These are phyloP conservation scores for Linderina pennispora DNA, from an alignment of 192 early-diverging fungal species.

Conservation along the genomic window DNA sequence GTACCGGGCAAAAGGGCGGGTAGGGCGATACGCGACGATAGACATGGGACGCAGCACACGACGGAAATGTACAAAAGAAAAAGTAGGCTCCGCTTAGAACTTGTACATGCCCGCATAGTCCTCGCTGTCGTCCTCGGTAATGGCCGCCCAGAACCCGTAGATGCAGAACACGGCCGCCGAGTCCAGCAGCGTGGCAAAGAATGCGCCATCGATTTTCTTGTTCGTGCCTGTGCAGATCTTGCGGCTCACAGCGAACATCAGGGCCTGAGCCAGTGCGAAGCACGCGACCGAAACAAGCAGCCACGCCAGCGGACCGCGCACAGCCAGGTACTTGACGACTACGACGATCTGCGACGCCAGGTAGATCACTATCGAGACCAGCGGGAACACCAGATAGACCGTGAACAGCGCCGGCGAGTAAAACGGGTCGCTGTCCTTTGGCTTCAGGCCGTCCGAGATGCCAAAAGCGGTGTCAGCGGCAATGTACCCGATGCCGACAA, in stretches of 20 bases:
- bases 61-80: too few relatives aligned
- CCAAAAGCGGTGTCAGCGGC: constrained; percentile 46
- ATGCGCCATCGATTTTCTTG: constrained; percentile 45
- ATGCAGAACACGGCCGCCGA: constrained; percentile 36
- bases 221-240: constrained; percentile 46
- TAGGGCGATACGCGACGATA: too few relatives aligned
- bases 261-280: constrained; percentile 39
- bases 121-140: constrained; percentile 48
- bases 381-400: constrained; percentile 42
- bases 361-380: constrained; percentile 37
- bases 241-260: constrained; percentile 45
- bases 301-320: constrained; percentile 40
- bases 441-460: constrained; percentile 40
- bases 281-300: constrained; percentile 29
- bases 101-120: constrained; percentile 41
- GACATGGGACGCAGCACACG: too few relatives aligned
- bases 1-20: too few relatives aligned
- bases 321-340: constrained; percentile 41
- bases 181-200: constrained; percentile 49
- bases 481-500: constrained; percentile 44
- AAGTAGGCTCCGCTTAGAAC: too few relatives aligned
- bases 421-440: constrained; percentile 24
- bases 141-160: constrained; percentile 52
- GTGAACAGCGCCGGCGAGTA: constrained; percentile 43
- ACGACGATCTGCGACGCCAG: constrained; percentile 29